Percentiles rank a stretch among this genome's conserved stretches.
Evolutionary conservation across 768 basidiomycete genomes (phyloP).

Genomic region (Lactarius pseudohatsudake): DNA sequence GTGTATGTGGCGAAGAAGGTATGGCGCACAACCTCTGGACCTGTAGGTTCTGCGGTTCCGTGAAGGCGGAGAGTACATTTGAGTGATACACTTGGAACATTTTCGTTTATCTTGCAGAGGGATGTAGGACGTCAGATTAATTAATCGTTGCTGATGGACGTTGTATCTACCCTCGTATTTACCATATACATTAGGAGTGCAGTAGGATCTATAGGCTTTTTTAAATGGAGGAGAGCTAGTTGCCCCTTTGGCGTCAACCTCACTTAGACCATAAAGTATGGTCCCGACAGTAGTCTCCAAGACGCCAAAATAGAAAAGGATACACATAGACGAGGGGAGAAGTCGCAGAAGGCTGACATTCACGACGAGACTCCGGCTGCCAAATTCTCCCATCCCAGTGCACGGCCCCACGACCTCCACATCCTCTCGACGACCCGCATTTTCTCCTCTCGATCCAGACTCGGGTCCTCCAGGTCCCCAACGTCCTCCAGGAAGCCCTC

Average conservation of each 20-base stretch:
- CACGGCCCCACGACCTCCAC: slow-evolving; percentile 82
- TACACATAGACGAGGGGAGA: not conserved
- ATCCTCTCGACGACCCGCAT: slow-evolving; percentile 77
- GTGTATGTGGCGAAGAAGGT: slow-evolving; percentile 58
- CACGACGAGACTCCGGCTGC: slow-evolving; percentile 24
- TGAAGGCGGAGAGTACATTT: slow-evolving; percentile 48
- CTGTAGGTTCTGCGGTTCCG: slow-evolving; percentile 67
- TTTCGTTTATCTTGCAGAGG: not conserved
- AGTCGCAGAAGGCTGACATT: not conserved
- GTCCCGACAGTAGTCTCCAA: not conserved
- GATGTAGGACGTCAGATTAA: not conserved
- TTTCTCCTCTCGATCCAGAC: slow-evolving; percentile 68
- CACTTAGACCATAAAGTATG: not conserved
- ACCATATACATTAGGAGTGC: not conserved
- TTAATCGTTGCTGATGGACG: not conserved
- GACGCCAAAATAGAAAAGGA: not conserved
- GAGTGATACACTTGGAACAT: slow-evolving; percentile 13
- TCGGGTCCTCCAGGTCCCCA: slow-evolving; percentile 74
- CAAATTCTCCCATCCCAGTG: slow-evolving; percentile 57
- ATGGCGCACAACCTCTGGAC: slow-evolving; percentile 71
- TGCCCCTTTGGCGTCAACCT: not conserved
- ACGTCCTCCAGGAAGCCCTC: slow-evolving; percentile 87
- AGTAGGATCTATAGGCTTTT: not conserved
- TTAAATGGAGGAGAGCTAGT: not conserved
- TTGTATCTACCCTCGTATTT: not conserved